Evolutionary conservation across 2,329 filamentous ascomycete genomes (phyloP), one percentile per base, ranked within the genome.

Genomic region (Neospermospora avenae): DNA sequence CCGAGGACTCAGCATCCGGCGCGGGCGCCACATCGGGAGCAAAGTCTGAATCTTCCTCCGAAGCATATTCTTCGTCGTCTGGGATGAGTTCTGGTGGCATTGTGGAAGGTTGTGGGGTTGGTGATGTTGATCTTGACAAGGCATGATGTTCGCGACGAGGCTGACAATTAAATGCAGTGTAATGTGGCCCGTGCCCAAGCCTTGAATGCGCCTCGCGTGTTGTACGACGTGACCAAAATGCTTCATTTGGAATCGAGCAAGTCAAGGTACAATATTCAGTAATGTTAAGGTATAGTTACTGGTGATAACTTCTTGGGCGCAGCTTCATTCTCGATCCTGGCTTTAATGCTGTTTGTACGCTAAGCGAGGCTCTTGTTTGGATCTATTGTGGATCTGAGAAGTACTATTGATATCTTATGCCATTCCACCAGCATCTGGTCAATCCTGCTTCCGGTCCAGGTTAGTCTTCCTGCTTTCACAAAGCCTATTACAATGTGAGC

Each of bases 21-120:
- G 69, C 72, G 39, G 74, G 68, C 28, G 70, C 79, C 18, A 78
- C 77, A 48, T 84, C 85, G n/a, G 83, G 84, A 24, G 85, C 82
- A 63, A 91, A 91, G 70, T 91, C 87, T 10, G 87, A 89, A 71
- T 91, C 88, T 66, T 90, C 85, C 3, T 87, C 86, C 1, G 87
- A 90, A 16, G 80, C 83, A 68, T 90, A 90, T 60, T 84, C 77
- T 61, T 83, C 81, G 31, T 72, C 69, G 3, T 64, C 64, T 18
- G 65, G 69, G 13, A 71, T 61, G 4, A 70, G 45, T 63, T 65
- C 66, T 53, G 68, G 71, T 25, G 71, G 69, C 71, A 72, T 71
- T 35, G 20, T 62, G 54, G 44, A 2, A 24, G 44, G 13, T 46
- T 25, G 42, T 57, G 28, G 28, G 20, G 8, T 55, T 34, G 25